Conservation (phyloP, 768 basidiomycete species). For the Russula foetens region DNA sequence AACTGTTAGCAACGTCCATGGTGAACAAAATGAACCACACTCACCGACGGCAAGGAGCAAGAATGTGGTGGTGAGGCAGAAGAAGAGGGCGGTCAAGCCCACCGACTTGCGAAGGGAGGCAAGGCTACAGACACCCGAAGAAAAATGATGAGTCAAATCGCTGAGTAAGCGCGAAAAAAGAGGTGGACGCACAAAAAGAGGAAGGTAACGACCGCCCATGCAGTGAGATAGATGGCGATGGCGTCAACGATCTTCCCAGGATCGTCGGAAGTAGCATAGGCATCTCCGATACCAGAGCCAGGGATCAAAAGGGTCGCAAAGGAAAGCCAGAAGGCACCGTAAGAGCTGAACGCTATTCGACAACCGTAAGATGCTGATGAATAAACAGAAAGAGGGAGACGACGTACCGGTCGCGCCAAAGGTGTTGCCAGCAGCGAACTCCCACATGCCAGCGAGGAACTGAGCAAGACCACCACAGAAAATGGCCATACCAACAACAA, state of each 20-base stretch:
- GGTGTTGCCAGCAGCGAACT: conserved; percentile 44
- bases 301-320: conserved; percentile 70
- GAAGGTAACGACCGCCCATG: conserved; percentile 69
- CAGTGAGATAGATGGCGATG: conserved; percentile 63
- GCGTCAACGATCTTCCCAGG: conserved; percentile 42
- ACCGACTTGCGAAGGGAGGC: conserved; percentile 45
- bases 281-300: conserved; percentile 47
- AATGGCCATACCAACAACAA: conserved; percentile 80
- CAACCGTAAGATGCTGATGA: background rate
- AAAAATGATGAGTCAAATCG: background rate
- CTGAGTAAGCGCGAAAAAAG: background rate
- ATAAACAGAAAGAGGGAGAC: background rate
- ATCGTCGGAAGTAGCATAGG: conserved; percentile 33
- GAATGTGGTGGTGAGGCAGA: conserved; percentile 48
- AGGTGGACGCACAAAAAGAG: conserved; percentile 48
- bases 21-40: conserved; percentile 13
- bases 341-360: conserved; percentile 62
- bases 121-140: conserved; percentile 27
- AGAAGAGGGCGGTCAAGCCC: conserved; percentile 41
- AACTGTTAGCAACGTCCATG: background rate
- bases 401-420: conserved; percentile 67
- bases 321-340: conserved; percentile 86
- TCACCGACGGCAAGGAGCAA: conserved; percentile 35
- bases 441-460: conserved; percentile 85
- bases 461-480: conserved; percentile 81